These are phyloP conservation scores for Pyrenula massariospora DNA, from an alignment of 495 filamentous ascomycete genomes.

Conservation along the genomic window DNA sequence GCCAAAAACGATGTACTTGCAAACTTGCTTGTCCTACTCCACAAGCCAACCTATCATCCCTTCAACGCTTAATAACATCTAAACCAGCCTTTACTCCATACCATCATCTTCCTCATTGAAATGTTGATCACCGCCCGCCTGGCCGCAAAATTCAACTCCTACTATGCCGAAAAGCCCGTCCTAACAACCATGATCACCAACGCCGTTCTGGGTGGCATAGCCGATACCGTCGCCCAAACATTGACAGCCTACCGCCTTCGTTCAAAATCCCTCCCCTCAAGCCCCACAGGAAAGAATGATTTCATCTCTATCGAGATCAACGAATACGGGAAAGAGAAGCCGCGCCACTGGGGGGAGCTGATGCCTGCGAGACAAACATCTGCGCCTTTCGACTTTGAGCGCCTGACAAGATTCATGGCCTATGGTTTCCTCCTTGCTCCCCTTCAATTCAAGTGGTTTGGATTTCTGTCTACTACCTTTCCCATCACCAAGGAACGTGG, in stretches of 20 bases:
- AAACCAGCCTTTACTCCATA: constrained; percentile 71
- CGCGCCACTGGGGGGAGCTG: constrained; percentile 51
- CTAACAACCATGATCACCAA: constrained; percentile 98
- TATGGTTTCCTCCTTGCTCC: constrained; percentile 96
- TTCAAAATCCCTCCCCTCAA: constrained; percentile 18
- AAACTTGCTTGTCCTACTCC: too few relatives aligned
- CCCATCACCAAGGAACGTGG: constrained; percentile 70
- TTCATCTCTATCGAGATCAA: constrained; percentile 79
- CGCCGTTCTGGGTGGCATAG: constrained; percentile 79
- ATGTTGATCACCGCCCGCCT: constrained; percentile 74
- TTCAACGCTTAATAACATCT: background rate
- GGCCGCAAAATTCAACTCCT: constrained; percentile 78
- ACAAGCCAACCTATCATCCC: constrained; percentile 1
- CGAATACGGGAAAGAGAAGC: constrained; percentile 76
- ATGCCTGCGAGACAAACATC: constrained; percentile 55
- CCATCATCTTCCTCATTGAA: constrained; percentile 75
- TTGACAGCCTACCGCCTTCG: constrained; percentile 73
- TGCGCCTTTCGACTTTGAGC: constrained; percentile 89
- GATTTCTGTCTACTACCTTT: constrained; percentile 70
- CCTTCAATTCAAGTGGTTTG: constrained; percentile 94
- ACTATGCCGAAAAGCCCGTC: constrained; percentile 83
- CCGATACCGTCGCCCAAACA: constrained; percentile 90
- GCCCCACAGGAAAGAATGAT: constrained; percentile 42
- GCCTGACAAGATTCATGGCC: constrained; percentile 84
- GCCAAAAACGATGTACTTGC: too few relatives aligned